Evolutionary conservation across 805 yeast genomes (phyloP).

Genomic region (Candida hispaniensis): DNA sequence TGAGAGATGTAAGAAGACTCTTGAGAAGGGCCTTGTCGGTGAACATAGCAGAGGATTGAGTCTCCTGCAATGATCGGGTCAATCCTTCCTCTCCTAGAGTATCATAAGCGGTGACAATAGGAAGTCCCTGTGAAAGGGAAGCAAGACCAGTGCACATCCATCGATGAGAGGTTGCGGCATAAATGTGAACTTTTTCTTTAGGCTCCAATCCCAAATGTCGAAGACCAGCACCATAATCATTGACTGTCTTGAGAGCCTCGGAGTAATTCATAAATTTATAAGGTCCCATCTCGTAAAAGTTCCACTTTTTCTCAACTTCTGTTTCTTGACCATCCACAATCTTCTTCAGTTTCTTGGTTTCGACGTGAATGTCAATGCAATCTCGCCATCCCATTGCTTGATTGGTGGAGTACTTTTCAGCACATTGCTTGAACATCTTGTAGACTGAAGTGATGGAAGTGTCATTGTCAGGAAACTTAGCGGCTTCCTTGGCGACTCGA

Average conservation of each 20-base stretch:
- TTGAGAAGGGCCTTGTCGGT: conserved; percentile 69
- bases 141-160: conserved; percentile 89
- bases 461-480: conserved; percentile 48
- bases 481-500: conserved; percentile 25
- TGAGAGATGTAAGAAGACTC: conserved; percentile 61
- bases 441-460: conserved; percentile 56
- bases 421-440: conserved; percentile 56
- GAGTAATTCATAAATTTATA: conserved; percentile 57
- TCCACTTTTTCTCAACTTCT: conserved; percentile 78
- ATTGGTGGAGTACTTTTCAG: conserved; percentile 42
- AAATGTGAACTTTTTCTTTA: conserved; percentile 61
- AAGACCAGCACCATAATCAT: conserved; percentile 63
- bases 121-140: conserved; percentile 63
- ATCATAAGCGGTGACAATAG: conserved; percentile 93
- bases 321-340: conserved; percentile 63
- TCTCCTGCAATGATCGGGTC: conserved; percentile 73
- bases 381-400: conserved; percentile 72
- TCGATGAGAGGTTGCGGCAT: conserved; percentile 74
- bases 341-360: conserved; percentile 63
- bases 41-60: conserved; percentile 67
- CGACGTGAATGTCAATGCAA: conserved; percentile 60
- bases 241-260: conserved; percentile 42
- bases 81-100: conserved; percentile 78
- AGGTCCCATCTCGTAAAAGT: conserved; percentile 64
- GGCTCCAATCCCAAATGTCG: conserved; percentile 62